These are phyloP conservation scores for Umbellularia californica DNA, from an alignment of 164 flowering plant genomes.

Conservation along the genomic window DNA sequence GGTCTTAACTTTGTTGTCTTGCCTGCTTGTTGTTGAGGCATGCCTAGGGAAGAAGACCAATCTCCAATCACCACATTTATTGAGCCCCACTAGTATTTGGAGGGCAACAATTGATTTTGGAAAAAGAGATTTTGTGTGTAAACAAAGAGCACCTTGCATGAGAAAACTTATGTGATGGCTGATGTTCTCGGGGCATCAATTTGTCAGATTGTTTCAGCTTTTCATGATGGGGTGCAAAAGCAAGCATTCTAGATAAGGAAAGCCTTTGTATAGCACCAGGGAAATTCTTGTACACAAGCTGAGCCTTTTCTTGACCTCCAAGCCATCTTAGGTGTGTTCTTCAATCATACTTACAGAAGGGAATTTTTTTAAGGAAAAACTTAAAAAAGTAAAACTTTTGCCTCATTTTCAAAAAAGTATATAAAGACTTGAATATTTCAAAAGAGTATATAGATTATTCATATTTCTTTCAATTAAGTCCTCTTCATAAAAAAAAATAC, in stretches of 20 bases:
- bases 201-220: slow-evolving; percentile 59
- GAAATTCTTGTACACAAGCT: slow-evolving; percentile 72
- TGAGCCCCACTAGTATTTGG: slow-evolving; percentile 67
- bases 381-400: too few species aligned
- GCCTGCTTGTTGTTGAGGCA: slow-evolving; percentile 77
- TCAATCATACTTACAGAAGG: not conserved
- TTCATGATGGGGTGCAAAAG: slow-evolving; percentile 60
- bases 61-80: slow-evolving; percentile 46
- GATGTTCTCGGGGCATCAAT: slow-evolving; percentile 74
- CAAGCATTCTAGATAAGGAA: slow-evolving; percentile 71
- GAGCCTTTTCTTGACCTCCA: slow-evolving; percentile 54
- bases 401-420: too few species aligned
- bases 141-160: slow-evolving; percentile 45
- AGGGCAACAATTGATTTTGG: slow-evolving; percentile 55
- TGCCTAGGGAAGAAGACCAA: slow-evolving; percentile 84
- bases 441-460: too few species aligned
- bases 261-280: slow-evolving; percentile 57
- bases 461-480: too few species aligned
- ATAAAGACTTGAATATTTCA: too few species aligned
- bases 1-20: slow-evolving; percentile 64
- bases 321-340: slow-evolving; percentile 26
- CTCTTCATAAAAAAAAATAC: too few species aligned
- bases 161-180: slow-evolving; percentile 73
- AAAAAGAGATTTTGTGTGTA: slow-evolving; percentile 41
- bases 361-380: not conserved